Evolutionary conservation across 805 yeast genomes (phyloP), one percentile per base, ranked within the genome.

Genomic region (Suhomyces sp.): DNA sequence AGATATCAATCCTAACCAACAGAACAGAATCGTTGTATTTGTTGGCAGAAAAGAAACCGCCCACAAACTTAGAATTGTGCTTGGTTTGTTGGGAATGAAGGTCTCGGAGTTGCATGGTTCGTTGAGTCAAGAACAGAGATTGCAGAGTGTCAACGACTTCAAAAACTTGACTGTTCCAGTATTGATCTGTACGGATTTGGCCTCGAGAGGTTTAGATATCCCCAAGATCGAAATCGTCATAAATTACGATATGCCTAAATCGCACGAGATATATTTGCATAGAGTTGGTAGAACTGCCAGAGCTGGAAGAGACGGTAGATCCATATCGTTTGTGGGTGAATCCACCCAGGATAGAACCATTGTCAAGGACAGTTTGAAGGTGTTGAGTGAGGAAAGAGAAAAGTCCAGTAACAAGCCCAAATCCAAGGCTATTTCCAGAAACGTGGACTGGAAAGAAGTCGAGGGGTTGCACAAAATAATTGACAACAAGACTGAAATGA

Each of bases 251-350:
- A 89, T 94, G 96, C 99, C 99, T 47, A 89, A 89, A 68, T 78
- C 88, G 27, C 86, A 88, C 63, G 99, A 94, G 58, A 81, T 93
- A 37, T 94, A 94, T 69, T 77, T 94, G 62, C 99, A 94, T 73
- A 87, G 99, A 78, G 97, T 94, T 54, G 99, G 99, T 72, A 89
- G 99, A 80, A 94, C 98, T 50, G 99, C 99, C 8, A 89, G 99
- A 82, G 99, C 97, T 48, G 98, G 98, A 19, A 83, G 98, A 72
- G 89, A 88, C 49, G 99, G 99, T 80, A 82, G 82, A 51, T 88
- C 97, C 44, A 86, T 94, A 40, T 86, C 97, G 2, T 84, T 94
- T 70, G 99, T 94, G 12, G 97, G 98, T 15, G 99, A 94, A 66
- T 76, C 88, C 0, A 76, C 89, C n/a, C 81, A 79, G 53, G 99